Evolutionary conservation across 257 asterid genomes (phyloP).

Genomic region (Pogostemon cablin): DNA sequence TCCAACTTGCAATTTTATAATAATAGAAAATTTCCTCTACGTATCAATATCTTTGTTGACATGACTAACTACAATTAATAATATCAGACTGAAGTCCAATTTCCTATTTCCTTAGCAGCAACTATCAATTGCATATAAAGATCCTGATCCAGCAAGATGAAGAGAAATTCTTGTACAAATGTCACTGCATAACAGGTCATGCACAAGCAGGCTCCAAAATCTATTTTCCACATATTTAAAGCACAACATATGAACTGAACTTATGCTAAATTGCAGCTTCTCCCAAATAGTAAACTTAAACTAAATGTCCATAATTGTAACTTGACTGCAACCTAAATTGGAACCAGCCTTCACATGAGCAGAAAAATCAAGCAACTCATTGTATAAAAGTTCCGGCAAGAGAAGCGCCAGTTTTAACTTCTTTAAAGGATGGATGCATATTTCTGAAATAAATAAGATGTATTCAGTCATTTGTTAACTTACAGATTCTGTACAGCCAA

Average conservation of each 20-base stretch:
- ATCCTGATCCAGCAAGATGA: not conserved
- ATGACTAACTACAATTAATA: not conserved
- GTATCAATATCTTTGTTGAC: not conserved
- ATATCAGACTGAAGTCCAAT: not conserved
- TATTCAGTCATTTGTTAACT: constrained; percentile 40
- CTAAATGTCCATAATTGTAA: not conserved
- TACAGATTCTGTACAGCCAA: constrained; percentile 92
- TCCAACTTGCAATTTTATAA: not conserved
- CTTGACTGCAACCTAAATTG: not conserved
- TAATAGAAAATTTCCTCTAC: not conserved
- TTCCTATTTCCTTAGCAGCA: constrained; percentile 4
- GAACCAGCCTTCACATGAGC: constrained; percentile 4
- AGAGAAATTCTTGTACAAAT: constrained; percentile 3
- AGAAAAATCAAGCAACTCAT: constrained; percentile 17
- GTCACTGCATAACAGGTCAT: constrained; percentile 23
- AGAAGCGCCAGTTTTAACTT: not conserved
- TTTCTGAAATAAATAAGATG: constrained; percentile 8
- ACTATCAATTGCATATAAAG: not conserved
- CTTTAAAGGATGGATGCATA: constrained; percentile 11
- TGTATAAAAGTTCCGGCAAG: not conserved
- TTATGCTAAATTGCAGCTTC: constrained; percentile 9
- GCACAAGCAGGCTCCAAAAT: not conserved
- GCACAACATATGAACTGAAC: not conserved
- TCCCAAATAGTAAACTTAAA: constrained; percentile 5
- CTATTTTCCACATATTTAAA: constrained; percentile 15